phyloP scores from a whole-genome alignment of 805 yeast genomes.

The Hanseniaspora osmophila region DNA sequence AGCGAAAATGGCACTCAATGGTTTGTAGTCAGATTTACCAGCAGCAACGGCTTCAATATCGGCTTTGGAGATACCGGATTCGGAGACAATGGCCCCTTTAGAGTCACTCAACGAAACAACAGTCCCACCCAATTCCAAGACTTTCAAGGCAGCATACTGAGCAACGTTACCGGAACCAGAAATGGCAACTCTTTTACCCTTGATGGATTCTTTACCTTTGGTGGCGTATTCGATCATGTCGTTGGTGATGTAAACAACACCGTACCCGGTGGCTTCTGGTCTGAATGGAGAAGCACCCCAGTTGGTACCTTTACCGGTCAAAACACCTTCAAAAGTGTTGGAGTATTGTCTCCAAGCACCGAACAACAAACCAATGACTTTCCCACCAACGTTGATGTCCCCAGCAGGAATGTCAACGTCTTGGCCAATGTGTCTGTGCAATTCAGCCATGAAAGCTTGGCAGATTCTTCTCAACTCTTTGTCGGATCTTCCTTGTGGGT shows the following conservation, averaged over 20 bases:
- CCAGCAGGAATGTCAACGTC: conserved; percentile 99
- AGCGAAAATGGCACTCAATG: conserved; percentile 55
- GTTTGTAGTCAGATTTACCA: conserved; percentile 68
- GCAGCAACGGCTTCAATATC: conserved; percentile 63
- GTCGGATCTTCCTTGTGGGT: conserved; percentile 90
- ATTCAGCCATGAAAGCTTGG: conserved; percentile 87
- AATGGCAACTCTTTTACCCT: conserved; percentile 88
- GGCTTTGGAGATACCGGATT: conserved; percentile 69
- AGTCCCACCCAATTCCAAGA: conserved; percentile 89
- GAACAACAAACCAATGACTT: conserved; percentile 81
- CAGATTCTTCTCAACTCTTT: conserved; percentile 94
- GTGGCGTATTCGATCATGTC: conserved; percentile 93
- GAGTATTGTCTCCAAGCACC: conserved; percentile 91
- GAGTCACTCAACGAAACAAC: conserved; percentile 93
- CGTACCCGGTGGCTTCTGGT: conserved; percentile 99
- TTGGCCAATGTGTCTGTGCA: conserved; percentile 90
- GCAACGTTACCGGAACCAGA: conserved; percentile 99
- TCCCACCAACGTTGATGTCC: conserved; percentile 96
- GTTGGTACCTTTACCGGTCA: conserved; percentile 92
- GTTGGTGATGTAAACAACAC: conserved; percentile 90
- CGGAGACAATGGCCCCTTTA: conserved; percentile 71
- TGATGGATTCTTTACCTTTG: conserved; percentile 74
- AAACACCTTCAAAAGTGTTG: conserved; percentile 91
- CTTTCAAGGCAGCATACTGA: conserved; percentile 95
- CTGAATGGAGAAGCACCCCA: conserved; percentile 99